Evolutionary conservation across 257 asterid species (phyloP), one percentile per base, ranked within the genome.

Genomic region (Asclepias syriaca): DNA sequence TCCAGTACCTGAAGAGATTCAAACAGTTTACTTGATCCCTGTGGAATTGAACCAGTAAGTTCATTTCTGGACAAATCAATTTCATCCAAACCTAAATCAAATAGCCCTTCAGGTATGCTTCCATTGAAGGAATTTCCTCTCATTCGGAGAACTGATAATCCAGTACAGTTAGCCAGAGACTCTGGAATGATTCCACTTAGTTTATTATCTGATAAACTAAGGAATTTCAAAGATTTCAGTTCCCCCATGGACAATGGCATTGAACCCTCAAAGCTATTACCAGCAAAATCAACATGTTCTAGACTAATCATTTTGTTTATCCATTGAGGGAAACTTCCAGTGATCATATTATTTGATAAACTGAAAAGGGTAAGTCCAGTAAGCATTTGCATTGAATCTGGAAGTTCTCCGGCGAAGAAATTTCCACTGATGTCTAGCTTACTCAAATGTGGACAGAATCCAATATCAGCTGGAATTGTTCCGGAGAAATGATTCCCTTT

Each of bases 241-340:
- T 80, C 87, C 16, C 89, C 92, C 1, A 89, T 81, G 34, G 91
- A 69, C 21, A 79, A 11, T 16, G 98, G 96, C 19, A 88, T 78
- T 11, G 86, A 59, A 4, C 97, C 96, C 1, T 78, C 78, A 4
- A 94, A 65, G 58, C 65, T 80, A 57, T 94, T 94, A 76, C 82
- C 80, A 1, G 97, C 85, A 18, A 94, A 53, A 77, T 94, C 96
- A 0, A 86, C 0, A 74, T 64, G 63, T 32, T 88, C 85, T 65
- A 94, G 79, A 77, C 81, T 80, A 74, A 65, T 75, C 79, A 87
- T 49, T 24, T 79, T 77, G 8, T 78, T 73, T 59, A 91, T 83
- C 98, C 98, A 90, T 22, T 64, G 77, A 68, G 99, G 99, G 75
- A 94, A 90, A 18, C 76, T 87, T 60, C 98, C 99, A 61, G 72